These are phyloP conservation scores for Phycomyces nitens DNA, from an alignment of 192 early-diverging fungal genomes.

Conservation along the genomic window DNA sequence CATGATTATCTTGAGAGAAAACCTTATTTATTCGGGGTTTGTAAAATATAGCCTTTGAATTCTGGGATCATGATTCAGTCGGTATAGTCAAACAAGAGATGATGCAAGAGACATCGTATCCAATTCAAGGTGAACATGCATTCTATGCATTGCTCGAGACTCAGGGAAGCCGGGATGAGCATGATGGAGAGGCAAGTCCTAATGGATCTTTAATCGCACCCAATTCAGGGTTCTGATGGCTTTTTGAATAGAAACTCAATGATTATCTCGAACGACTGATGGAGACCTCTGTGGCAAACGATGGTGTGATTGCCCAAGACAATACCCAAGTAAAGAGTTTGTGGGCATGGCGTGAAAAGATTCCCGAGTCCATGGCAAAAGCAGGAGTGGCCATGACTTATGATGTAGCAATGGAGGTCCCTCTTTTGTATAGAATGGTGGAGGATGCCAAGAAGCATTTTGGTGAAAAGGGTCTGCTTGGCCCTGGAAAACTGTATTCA, in stretches of 20 bases:
- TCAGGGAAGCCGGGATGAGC: slow-evolving; percentile 82
- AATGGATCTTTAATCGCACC: no score
- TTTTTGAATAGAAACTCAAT: slow-evolving; percentile 59
- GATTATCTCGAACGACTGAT: slow-evolving; percentile 71
- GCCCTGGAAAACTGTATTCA: slow-evolving; percentile 50
- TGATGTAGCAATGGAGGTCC: slow-evolving; percentile 87
- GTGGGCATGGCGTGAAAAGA: slow-evolving; percentile 89
- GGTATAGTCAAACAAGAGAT: slow-evolving; percentile 73
- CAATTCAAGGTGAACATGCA: slow-evolving; percentile 54
- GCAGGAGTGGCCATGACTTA: slow-evolving; percentile 90
- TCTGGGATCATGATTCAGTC: slow-evolving; percentile 81
- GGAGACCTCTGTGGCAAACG: slow-evolving; percentile 61
- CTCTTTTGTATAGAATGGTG: slow-evolving; percentile 78
- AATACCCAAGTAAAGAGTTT: slow-evolving; percentile 53
- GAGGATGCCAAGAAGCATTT: slow-evolving; percentile 68
- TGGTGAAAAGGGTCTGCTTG: slow-evolving; percentile 49
- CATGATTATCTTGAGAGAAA: background rate
- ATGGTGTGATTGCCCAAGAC: slow-evolving; percentile 90
- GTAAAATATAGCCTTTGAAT: slow-evolving; percentile 78
- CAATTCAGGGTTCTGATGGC: background rate
- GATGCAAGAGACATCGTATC: slow-evolving; percentile 48
- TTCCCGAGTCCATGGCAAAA: slow-evolving; percentile 84
- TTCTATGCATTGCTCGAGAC: slow-evolving; percentile 96
- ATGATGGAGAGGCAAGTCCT: slow-evolving; percentile 69
- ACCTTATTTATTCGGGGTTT: background rate